Conservation (phyloP, 2,329 filamentous ascomycete species). For the Aureobasidium vineae region DNA sequence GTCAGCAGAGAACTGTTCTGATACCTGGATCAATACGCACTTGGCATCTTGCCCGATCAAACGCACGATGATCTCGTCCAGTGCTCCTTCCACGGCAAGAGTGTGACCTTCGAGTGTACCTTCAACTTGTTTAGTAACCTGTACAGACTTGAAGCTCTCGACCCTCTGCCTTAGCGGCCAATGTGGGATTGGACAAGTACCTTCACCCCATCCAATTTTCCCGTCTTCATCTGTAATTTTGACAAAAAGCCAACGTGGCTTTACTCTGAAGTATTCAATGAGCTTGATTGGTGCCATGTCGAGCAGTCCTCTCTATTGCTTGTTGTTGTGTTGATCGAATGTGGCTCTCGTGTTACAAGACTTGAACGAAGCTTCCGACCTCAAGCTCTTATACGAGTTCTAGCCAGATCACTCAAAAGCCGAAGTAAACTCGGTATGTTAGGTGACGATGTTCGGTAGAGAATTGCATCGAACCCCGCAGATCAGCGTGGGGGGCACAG, state of each 20-base stretch:
- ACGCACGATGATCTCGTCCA: slow-evolving; percentile 63
- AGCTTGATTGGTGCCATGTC: slow-evolving; percentile 61
- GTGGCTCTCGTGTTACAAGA: not conserved
- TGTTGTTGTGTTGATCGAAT: too few species aligned
- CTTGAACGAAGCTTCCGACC: not conserved
- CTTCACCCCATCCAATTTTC: slow-evolving; percentile 70
- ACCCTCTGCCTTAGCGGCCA: too few species aligned
- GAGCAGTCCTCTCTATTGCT: not conserved
- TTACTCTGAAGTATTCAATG: slow-evolving; percentile 72
- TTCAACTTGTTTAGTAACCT: slow-evolving; percentile 43
- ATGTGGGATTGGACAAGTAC: slow-evolving; percentile 32
- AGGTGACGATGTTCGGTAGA: not conserved
- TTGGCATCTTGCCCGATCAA: slow-evolving; percentile 68
- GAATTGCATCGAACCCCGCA: not conserved
- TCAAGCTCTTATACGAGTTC: not conserved
- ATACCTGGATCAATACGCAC: slow-evolving; percentile 13
- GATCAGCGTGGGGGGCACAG: slow-evolving; percentile 12
- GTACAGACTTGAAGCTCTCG: too few species aligned
- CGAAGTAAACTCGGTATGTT: not conserved
- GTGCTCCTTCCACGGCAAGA: slow-evolving; percentile 69
- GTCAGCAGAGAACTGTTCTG: slow-evolving; percentile 36
- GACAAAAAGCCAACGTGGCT: slow-evolving; percentile 74
- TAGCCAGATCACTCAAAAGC: not conserved
- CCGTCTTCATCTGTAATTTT: slow-evolving; percentile 69
- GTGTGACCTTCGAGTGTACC: slow-evolving; percentile 72